These are phyloP conservation scores for Sophora flavescens DNA, from an alignment of 306 rosid species.

Conservation along the genomic window DNA sequence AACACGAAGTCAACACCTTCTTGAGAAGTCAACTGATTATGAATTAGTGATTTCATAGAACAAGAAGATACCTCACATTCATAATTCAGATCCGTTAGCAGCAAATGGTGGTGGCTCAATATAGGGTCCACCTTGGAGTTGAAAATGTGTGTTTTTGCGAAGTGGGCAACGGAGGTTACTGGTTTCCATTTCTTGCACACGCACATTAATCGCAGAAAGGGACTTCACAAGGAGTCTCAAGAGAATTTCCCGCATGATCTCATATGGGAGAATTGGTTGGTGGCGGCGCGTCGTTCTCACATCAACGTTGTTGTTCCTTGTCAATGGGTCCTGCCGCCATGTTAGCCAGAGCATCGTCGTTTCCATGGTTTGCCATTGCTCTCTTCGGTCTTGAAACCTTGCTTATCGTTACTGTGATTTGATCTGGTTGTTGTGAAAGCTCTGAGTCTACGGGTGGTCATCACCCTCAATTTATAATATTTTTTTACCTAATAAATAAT, in stretches of 20 bases:
- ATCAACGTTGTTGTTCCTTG: too few species aligned
- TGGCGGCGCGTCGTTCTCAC: too few species aligned
- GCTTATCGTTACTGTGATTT: too few species aligned
- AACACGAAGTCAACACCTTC: neutral
- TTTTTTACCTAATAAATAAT: too few species aligned
- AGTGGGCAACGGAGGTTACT: neutral
- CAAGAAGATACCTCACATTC: too few species aligned
- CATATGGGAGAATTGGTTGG: neutral
- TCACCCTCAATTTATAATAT: too few species aligned
- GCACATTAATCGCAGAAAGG: neutral
- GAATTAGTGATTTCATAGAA: neutral
- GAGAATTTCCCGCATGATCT: neutral
- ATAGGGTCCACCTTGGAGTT: neutral
- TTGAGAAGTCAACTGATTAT: neutral
- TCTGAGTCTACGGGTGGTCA: too few species aligned
- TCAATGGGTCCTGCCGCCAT: too few species aligned
- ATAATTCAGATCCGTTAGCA: neutral
- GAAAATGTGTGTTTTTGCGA: neutral
- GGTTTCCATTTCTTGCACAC: slow-evolving; percentile 1
- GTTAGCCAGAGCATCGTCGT: too few species aligned
- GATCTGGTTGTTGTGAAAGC: too few species aligned
- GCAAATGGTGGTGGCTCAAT: neutral
- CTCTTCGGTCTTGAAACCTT: too few species aligned
- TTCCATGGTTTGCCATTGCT: too few species aligned
- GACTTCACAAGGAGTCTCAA: neutral